These are phyloP conservation scores for Cladosporium phlei DNA, from an alignment of 2,329 filamentous ascomycete species.

Conservation along the genomic window DNA sequence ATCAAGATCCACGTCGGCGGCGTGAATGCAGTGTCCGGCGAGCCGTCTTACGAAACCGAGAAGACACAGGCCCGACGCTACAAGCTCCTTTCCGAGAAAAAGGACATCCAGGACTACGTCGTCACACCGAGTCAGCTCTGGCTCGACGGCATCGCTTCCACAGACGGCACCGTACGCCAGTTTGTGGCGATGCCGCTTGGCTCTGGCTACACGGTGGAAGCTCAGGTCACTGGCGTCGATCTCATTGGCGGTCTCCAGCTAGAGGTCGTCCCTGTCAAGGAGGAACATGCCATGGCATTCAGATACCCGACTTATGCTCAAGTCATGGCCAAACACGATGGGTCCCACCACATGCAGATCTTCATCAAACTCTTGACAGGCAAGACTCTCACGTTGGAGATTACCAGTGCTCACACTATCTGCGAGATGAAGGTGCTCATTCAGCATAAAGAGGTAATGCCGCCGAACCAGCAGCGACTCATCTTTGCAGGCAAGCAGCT, in stretches of 20 bases:
- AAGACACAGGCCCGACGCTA: slow-evolving; percentile 18
- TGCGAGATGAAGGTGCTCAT: slow-evolving; percentile 88
- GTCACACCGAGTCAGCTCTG: slow-evolving; percentile 37
- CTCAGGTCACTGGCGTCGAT: slow-evolving; percentile 43
- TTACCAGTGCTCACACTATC: slow-evolving; percentile 69
- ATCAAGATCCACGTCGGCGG: slow-evolving; percentile 39
- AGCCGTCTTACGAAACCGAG: slow-evolving; percentile 26
- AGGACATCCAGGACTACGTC: slow-evolving; percentile 41
- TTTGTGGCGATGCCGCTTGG: slow-evolving; percentile 46
- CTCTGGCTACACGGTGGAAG: slow-evolving; percentile 42
- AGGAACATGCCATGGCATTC: no score
- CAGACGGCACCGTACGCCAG: slow-evolving; percentile 39
- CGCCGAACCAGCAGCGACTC: slow-evolving; percentile 93
- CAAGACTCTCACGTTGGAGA: slow-evolving; percentile 57
- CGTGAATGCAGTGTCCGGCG: slow-evolving; percentile 42
- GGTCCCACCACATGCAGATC: slow-evolving; percentile 38
- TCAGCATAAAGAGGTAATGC: slow-evolving; percentile 97
- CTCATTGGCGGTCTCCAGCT: slow-evolving; percentile 41
- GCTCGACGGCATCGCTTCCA: slow-evolving; percentile 40
- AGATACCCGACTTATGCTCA: no score
- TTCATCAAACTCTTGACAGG: slow-evolving; percentile 80
- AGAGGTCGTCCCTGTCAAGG: slow-evolving; percentile 36
- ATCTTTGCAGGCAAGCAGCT: slow-evolving; percentile 99
- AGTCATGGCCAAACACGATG: slow-evolving; percentile 15
- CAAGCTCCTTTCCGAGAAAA: slow-evolving; percentile 25